A percentile compares a stretch with the other conserved stretches of the same genome.
Evolutionary conservation across 73 alveolate species (phyloP).

Genomic region (Tetrahymena borealis): DNA sequence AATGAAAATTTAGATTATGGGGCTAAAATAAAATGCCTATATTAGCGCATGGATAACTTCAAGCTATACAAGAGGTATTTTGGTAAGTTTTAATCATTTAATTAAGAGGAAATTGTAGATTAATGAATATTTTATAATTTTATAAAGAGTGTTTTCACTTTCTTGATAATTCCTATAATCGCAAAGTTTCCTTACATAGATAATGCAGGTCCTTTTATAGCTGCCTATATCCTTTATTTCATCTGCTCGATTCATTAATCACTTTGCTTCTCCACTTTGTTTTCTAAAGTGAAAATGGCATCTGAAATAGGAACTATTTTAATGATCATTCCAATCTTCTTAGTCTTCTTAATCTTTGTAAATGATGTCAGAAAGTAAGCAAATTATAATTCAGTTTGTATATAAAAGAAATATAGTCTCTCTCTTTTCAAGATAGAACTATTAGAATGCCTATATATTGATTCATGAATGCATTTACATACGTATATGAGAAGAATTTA

Average conservation of each 20-base stretch:
- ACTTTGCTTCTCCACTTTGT: conserved; percentile 12
- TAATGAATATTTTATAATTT: not conserved
- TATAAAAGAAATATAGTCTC: too few species aligned
- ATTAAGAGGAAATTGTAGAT: not conserved
- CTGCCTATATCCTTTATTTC: conserved; percentile 8
- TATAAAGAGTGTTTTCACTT: not conserved
- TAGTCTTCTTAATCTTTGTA: conserved; percentile 14
- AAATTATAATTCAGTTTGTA: too few species aligned
- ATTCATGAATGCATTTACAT: not conserved
- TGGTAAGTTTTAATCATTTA: not conserved
- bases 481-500: not conserved
- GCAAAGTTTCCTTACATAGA: not conserved
- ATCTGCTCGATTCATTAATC: conserved; percentile 23
- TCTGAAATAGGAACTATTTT: conserved; percentile 23
- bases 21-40: not conserved
- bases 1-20: not conserved
- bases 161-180: not conserved
- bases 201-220: not conserved
- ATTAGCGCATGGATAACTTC: not conserved
- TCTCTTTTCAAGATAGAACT: too few species aligned
- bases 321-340: conserved; percentile 12
- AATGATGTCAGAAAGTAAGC: conserved; percentile 3
- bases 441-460: too few species aligned
- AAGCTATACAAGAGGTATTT: not conserved
- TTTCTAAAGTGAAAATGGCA: conserved; percentile 38